Evolutionary conservation across 805 yeast genomes (phyloP), one percentile per base, ranked within the genome.

Genomic region (Candida methanosorbosa): DNA sequence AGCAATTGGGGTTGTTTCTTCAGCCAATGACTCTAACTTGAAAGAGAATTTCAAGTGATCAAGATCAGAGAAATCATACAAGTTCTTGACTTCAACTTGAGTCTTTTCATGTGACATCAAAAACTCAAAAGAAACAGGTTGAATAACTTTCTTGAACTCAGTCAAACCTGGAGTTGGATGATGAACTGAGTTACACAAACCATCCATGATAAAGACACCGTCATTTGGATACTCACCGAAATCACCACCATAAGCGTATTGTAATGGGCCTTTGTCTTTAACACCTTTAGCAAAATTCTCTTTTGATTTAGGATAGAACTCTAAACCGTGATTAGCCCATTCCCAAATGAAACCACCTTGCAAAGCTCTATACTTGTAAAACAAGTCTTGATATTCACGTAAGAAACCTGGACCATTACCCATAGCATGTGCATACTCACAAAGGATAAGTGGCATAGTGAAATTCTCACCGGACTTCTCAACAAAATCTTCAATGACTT

Each of bases 271-370:
- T 12, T 25, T 24, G 30, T 19, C 4, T 39, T 44, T 34, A 38
- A 9, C 15, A 16, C 9, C 27, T n/a, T n/a, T n/a, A n/a, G n/a
- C n/a, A n/a, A n/a, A n/a, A n/a, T n/a, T n/a, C n/a, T n/a, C n/a
- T 4, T 30, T 21, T 4, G 33, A 21, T 12, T 18, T 4, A 9
- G 33, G 33, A 14, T 38, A 43, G 20, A 46, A 40, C 18, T 39
- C 40, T 9, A 59, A 30, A 5, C 65, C 65, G 40, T 60, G 65
- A 38, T 58, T 58, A 11, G 57, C 57, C 65, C 65, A 60, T 39
- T 60, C 65, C 65, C 65, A 60, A 8, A 59, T 45, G 39, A 57
- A 59, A 9, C 65, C 65, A 16, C 65, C 65, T 37, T 55, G 62
- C 8, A 59, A 32, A 14, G 49, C 35, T 2, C 44, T 46, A 33